Conservation (phyloP, 805 yeast genomes). For the Candida rishiriensis region DNA sequence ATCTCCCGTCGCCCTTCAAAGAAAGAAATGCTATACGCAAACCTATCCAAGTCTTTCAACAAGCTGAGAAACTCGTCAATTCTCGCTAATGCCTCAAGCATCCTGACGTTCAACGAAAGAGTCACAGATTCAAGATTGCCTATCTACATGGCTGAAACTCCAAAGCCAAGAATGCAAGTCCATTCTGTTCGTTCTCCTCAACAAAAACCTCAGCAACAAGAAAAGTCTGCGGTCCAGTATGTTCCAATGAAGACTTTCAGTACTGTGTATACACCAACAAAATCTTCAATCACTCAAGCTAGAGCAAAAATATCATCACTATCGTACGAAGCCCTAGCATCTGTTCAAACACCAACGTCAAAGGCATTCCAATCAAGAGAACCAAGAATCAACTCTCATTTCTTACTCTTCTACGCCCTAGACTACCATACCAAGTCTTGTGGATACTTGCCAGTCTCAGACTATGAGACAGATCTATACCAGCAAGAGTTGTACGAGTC, state of each 20-base stretch:
- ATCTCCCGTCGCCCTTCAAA: constrained; percentile 4
- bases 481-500: constrained; percentile 26
- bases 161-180: neutral
- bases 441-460: constrained; percentile 29
- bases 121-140: constrained; percentile 15
- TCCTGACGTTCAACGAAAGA: constrained; percentile 14
- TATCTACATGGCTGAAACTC: neutral
- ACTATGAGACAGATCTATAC: constrained; percentile 31
- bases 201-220: constrained; percentile 2
- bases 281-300: neutral
- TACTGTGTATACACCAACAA: constrained; percentile 8
- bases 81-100: constrained; percentile 6
- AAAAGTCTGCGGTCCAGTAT: neutral
- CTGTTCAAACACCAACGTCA: neutral
- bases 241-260: constrained; percentile 14
- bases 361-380: constrained; percentile 31
- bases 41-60: constrained; percentile 9
- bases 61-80: constrained; percentile 8
- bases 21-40: constrained; percentile 6
- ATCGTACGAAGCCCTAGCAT: neutral
- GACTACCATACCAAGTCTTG: constrained; percentile 39
- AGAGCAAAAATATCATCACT: too few species aligned
- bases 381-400: constrained; percentile 45
- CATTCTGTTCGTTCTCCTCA: neutral
- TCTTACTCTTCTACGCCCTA: constrained; percentile 45